Percentiles rank a stretch among this genome's conserved stretches.
phyloP scores from a whole-genome alignment of 148 eudicot genomes.

The Hydrangea macrophylla region DNA sequence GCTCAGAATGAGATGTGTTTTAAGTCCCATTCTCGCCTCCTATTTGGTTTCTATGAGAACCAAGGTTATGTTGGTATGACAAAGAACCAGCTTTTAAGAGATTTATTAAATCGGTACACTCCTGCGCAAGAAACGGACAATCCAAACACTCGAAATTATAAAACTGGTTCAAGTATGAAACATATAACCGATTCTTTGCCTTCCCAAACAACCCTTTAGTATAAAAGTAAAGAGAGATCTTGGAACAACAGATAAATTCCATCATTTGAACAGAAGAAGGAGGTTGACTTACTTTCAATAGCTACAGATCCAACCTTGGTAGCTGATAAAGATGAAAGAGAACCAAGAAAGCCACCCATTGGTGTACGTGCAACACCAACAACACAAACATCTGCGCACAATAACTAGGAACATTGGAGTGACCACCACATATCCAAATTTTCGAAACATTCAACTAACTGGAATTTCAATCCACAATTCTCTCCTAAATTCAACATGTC shows the following conservation, averaged over 20 bases:
- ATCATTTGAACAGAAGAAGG: neutral
- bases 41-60: too few relatives aligned
- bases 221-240: neutral
- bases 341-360: slow-evolving; percentile 91
- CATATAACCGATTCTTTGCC: too few relatives aligned
- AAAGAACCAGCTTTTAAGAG: too few relatives aligned
- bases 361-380: slow-evolving; percentile 99
- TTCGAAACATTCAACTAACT: neutral
- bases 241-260: neutral
- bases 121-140: too few relatives aligned
- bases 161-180: too few relatives aligned
- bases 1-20: too few relatives aligned
- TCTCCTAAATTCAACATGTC: neutral
- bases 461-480: neutral
- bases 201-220: too few relatives aligned
- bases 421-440: neutral
- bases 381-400: slow-evolving; percentile 77
- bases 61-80: too few relatives aligned
- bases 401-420: slow-evolving; percentile 1
- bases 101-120: too few relatives aligned
- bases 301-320: slow-evolving; percentile 90
- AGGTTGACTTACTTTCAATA: slow-evolving; percentile 55
- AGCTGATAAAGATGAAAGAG: slow-evolving; percentile 81
- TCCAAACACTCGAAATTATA: too few relatives aligned
- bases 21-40: too few relatives aligned